Evolutionary conservation across 2,329 filamentous ascomycete species (phyloP), one percentile per base, ranked within the genome.

Genomic region (Clathrospora elynae): DNA sequence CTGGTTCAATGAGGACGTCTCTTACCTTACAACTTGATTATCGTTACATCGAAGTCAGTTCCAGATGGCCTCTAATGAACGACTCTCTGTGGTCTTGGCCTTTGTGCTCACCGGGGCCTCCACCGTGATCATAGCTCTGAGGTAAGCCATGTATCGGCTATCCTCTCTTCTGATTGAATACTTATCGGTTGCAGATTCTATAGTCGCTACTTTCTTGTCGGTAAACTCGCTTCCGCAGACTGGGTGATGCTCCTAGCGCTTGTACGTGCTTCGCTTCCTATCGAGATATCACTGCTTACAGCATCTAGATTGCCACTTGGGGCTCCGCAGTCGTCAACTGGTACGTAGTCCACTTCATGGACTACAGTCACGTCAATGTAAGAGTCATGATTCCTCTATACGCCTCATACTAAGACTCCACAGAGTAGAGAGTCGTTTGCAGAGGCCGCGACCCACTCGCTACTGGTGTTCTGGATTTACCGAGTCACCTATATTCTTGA

Each of bases 231-330:
- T 22, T 49, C 57, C 17, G 48, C 60, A 6, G 64, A 67, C 41
- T 67, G 57, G 57, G 49, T 64, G 9, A 66, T 66, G 53, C 45
- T 66, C 5, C 24, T 51, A 10, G 61, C 59, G 8, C 42, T 67
- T 11, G 62, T 66, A 38, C 33, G 61, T 55, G 9, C 29, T 16
- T 3, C 8, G 8, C 18, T 1, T 18, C 4, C 20, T 30, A 14
- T 22, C 4, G 16, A 31, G 6, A 8, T 14, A 12, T 5, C 17
- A n/a, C 23, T 25, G 19, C 56, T 64, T 5, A 61, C 35, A 9
- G 25, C 17, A n/a, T 16, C 9, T 19, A 67, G 66, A 42, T 66
- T 10, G 42, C 52, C 10, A 59, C 62, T 14, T 69, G 66, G 66
- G 49, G 43, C 11, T 58, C 54, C 11, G 46, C 57, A 7, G 54